These are phyloP conservation scores for Solioccasus polychromus DNA, from an alignment of 768 basidiomycete species.

Conservation along the genomic window DNA sequence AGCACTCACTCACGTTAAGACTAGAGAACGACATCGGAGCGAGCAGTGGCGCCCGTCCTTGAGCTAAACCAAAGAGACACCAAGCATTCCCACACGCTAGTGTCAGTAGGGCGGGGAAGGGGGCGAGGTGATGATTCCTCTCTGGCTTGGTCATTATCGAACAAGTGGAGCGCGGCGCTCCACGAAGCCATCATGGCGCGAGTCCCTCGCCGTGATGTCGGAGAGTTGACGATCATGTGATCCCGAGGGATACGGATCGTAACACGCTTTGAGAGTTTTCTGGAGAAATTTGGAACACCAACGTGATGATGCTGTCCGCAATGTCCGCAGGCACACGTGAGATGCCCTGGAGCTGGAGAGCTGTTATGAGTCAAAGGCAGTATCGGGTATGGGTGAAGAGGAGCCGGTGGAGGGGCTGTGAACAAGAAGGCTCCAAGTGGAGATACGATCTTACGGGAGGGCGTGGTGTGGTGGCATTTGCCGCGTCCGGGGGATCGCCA, in stretches of 20 bases:
- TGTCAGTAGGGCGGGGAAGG: no score
- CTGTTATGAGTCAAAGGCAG: conserved; percentile 4
- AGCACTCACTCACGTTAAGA: neutral
- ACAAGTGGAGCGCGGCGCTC: no score
- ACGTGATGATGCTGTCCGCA: neutral
- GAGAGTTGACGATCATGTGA: neutral
- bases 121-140: no score
- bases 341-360: neutral
- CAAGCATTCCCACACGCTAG: neutral
- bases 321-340: no score
- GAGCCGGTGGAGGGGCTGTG: conserved; percentile 5
- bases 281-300: no score
- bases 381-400: conserved; percentile 14
- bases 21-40: no score
- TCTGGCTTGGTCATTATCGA: no score
- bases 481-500: conserved; percentile 33
- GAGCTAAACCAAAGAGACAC: neutral
- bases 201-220: no score
- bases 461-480: conserved; percentile 18
- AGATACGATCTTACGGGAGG: neutral
- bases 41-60: no score
- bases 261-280: no score
- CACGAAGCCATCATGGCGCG: no score
- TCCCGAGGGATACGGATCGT: neutral
- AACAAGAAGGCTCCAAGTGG: neutral